Evolutionary conservation across 805 yeast genomes (phyloP).

Genomic region (Kodamaea kaohsiungensis): DNA sequence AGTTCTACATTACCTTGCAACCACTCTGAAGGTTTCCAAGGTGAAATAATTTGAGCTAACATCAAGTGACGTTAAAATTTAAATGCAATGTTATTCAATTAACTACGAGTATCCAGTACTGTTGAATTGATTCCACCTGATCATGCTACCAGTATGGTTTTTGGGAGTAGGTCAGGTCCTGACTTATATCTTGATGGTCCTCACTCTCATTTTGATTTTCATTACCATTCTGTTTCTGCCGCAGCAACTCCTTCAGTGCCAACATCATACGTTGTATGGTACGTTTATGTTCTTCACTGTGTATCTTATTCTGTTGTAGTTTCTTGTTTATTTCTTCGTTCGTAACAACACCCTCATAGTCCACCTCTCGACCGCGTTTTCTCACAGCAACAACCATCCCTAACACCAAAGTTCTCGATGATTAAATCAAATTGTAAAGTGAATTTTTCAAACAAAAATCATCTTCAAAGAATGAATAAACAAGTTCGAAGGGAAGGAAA

Average conservation of each 20-base stretch:
- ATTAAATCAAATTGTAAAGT: not conserved
- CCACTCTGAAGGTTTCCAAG: no score
- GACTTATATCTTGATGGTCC: not conserved
- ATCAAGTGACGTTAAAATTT: not conserved
- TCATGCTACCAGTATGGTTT: constrained; percentile 14
- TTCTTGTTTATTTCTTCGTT: constrained; percentile 15
- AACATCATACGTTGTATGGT: constrained; percentile 35
- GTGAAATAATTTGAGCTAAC: not conserved
- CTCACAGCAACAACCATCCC: not conserved
- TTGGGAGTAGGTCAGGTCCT: constrained; percentile 8
- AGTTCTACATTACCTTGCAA: no score
- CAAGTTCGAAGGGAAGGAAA: constrained; percentile 2
- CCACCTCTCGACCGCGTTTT: not conserved
- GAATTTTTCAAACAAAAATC: not conserved
- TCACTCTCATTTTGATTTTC: not conserved
- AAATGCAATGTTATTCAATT: not conserved
- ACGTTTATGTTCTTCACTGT: constrained; percentile 29
- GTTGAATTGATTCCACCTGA: not conserved
- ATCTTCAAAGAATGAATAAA: not conserved
- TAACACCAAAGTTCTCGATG: no score
- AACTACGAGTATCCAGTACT: not conserved
- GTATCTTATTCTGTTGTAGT: constrained; percentile 27
- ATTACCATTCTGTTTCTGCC: not conserved
- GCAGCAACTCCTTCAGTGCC: constrained; percentile 19
- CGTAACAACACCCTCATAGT: not conserved